These are phyloP conservation scores for Aspergillus nanangensis DNA, from an alignment of 495 filamentous ascomycete species.

Conservation along the genomic window DNA sequence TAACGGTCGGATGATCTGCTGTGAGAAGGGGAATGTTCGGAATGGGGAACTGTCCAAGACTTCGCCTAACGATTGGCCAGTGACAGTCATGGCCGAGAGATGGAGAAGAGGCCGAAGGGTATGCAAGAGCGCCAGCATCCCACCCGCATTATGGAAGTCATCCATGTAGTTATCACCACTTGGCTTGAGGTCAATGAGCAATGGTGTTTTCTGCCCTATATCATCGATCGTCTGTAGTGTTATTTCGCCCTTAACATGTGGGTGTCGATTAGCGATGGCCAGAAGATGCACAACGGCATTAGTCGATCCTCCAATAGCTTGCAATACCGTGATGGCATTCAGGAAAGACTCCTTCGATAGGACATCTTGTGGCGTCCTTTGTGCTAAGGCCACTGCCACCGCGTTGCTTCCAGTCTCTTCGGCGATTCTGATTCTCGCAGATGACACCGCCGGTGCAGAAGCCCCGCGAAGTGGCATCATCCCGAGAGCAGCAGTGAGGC, in stretches of 20 bases:
- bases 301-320: constrained; percentile 65
- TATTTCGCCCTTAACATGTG: constrained; percentile 47
- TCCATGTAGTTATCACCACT: constrained; percentile 69
- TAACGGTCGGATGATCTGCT: constrained; percentile 49
- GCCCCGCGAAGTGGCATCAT: constrained; percentile 61
- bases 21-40: constrained; percentile 34
- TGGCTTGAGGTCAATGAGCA: constrained; percentile 66
- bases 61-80: constrained; percentile 55
- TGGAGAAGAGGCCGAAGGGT: constrained; percentile 54
- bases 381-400: constrained; percentile 37
- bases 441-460: constrained; percentile 61
- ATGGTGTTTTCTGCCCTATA: constrained; percentile 54
- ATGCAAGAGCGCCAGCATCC: constrained; percentile 56
- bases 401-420: constrained; percentile 59
- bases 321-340: constrained; percentile 65
- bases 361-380: constrained; percentile 48
- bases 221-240: constrained; percentile 55
- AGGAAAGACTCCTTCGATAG: constrained; percentile 58
- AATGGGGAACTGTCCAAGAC: constrained; percentile 45
- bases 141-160: constrained; percentile 65
- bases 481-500: constrained; percentile 57
- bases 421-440: constrained; percentile 57
- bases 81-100: constrained; percentile 53
- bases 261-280: constrained; percentile 60
- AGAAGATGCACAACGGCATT: constrained; percentile 65